These are phyloP conservation scores for Clausena lansium DNA, from an alignment of 345 rosid species.

Conservation along the genomic window DNA sequence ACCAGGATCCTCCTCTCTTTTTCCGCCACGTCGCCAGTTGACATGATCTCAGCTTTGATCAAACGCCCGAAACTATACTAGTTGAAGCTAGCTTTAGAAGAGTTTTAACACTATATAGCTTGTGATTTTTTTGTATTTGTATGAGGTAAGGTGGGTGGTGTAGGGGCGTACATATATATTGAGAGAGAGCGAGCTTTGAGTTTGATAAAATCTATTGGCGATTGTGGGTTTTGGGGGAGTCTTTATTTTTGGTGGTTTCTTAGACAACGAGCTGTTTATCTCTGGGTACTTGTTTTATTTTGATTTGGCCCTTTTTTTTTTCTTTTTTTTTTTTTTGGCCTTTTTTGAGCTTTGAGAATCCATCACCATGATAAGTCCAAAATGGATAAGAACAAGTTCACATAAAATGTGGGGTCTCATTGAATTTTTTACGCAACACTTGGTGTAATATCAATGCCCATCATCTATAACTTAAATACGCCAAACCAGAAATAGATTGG, in stretches of 20 bases:
- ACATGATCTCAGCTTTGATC: not conserved
- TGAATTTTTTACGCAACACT: not conserved
- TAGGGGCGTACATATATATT: not conserved
- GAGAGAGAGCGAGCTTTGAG: too few species aligned
- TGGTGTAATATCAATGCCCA: too few species aligned
- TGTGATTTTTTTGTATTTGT: not conserved
- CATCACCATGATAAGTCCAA: not conserved
- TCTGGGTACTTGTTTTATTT: not conserved
- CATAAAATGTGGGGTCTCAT: not conserved
- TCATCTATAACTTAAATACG: not conserved
- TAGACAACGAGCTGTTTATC: constrained; percentile 6
- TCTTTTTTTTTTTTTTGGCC: too few species aligned
- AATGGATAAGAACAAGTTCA: not conserved
- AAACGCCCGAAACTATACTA: not conserved
- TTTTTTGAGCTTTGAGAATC: not conserved
- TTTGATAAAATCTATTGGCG: constrained; percentile 23
- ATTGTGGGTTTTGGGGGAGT: not conserved
- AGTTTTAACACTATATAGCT: not conserved
- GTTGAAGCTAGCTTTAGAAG: not conserved
- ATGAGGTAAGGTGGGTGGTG: not conserved
- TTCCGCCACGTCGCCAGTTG: constrained; percentile 17
- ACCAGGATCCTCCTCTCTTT: constrained; percentile 44
- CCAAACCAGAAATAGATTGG: too few species aligned
- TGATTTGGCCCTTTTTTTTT: not conserved
- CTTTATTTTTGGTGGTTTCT: not conserved